Evolutionary conservation across 441 rosid genomes (phyloP), one percentile per base, ranked within the genome.

Genomic region (Bruguiera hainesii): DNA sequence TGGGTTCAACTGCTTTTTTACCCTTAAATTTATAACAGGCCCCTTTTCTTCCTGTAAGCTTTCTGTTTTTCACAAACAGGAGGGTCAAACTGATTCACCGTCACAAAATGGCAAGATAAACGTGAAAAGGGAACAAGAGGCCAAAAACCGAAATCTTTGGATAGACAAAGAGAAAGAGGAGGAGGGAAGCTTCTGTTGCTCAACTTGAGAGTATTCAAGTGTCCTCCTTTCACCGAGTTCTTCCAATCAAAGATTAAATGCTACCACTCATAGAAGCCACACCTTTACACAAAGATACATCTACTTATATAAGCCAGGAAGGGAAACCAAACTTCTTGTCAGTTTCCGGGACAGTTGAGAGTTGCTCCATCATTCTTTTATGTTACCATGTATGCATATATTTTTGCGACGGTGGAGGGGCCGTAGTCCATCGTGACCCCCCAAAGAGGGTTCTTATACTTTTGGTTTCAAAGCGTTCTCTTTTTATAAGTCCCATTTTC

Each of bases 241-340:
- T 10, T 56, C 11, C 10, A 1, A 16, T 30, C 48, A 42, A 42
- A 42, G 2, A 42, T 42, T 42, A 42, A 42, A 42, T 42, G 48
- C 48, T 42, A 42, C 9, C 18, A 3, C 55, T 30, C 49, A 58
- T 15, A 7, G 52, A 26, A 11, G 42, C 46, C 8, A 3, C 3
- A 26, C 53, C 15, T 10, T 9, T 23, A 35, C 13, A 7, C 10
- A 37, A 18, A 26, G 5, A 35, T 5, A 26, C 13, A 52, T 11
- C 60, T 6, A 23, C 59, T 63, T 61, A 56, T 70, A 63, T 63
- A 63, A 67, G 37, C 7, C 30, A 63, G 26, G 29, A 50, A 9
- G 19, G 4, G 10, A n/a, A n/a, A 18, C 31, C 6, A 42, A 39
- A 62, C 16, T 5, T 5, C 31, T 28, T 29, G 11, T 31, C 0